Base-by-base conservation (phyloP, 805 yeast genomes). In the Yamadazyma nakazawae region DNA sequence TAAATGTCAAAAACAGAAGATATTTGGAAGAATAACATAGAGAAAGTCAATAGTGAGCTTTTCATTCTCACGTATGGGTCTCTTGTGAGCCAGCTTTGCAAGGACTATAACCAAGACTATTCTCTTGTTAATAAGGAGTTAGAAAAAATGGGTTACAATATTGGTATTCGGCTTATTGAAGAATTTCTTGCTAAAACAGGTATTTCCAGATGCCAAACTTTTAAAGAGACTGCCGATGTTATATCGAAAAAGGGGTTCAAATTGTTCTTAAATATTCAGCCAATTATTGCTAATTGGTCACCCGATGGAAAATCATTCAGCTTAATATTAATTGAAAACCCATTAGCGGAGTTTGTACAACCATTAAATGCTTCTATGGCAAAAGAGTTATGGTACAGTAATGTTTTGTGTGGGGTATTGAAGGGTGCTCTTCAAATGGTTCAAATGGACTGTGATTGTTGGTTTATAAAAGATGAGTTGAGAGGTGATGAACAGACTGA, bases 51-150 rank as follows among this genome's bases (percentile, higher is more conserved):
- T 62, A 84, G 96, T 2, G 99, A 94, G 66, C 75, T 94, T 43
- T 88, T 94, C 67, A 88, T 96, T n/a, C 70, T 94, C 49, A 92
- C 97, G 1, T 94, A 94, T 58, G 99, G 99, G 9, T 84, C 96
- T 2, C 81, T 94, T 40, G 98, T 94, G 40, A 81, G 96, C 12
- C 97, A 92, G 59, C 70, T 94, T 44, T 90, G 96, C 61, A 80
- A 84, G 48, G 98, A 94, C 60, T 84, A 79, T 64, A 78, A 84
- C 45, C 76, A 80, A 52, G 87, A 91, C 63, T 91, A 88, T 63
- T 62, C 60, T 6, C 83, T 83, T 57, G 96, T 94, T 48, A 94
- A 94, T 61, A 71, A 73, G 43, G 96, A 92, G 60, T 73, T 94
- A 42, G 96, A 84, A 58, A 79, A 81, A 53, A 92, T 94, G 98